Conservation (phyloP, 257 asterid species). For the Solanum stenotomum region DNA sequence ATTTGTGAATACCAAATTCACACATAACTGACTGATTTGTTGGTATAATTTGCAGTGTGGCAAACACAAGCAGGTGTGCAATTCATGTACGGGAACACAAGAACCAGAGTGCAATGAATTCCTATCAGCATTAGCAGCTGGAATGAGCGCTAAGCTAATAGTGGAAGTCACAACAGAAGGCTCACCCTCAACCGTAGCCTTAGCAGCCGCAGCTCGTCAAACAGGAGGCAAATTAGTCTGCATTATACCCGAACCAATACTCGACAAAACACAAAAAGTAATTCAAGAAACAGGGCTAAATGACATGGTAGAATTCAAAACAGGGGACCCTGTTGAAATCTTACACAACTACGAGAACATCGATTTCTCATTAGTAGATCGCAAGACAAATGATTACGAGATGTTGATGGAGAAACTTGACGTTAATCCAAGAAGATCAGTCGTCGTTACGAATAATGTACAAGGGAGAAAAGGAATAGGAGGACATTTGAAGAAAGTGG, state of each 20-base stretch:
- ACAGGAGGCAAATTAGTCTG: neutral
- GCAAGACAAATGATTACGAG: conserved; percentile 26
- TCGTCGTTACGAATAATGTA: conserved; percentile 53
- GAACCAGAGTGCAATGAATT: neutral
- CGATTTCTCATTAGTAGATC: conserved; percentile 53
- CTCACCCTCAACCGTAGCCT: neutral
- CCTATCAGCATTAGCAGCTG: neutral
- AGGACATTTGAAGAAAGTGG: conserved; percentile 38
- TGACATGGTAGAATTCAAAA: conserved; percentile 44
- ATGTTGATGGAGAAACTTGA: conserved; percentile 29
- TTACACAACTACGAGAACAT: conserved; percentile 34
- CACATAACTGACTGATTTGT: neutral
- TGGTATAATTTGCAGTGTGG: conserved; percentile 15
- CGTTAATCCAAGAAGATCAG: conserved; percentile 42
- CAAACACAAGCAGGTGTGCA: conserved; percentile 28
- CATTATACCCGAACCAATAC: conserved; percentile 36
- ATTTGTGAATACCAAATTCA: no score
- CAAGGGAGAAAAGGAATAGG: conserved; percentile 37
- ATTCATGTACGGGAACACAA: neutral
- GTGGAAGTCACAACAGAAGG: neutral
- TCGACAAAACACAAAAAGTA: conserved; percentile 26
- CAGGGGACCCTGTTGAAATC: conserved; percentile 49
- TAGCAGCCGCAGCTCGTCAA: conserved; percentile 1
- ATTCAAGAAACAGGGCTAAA: conserved; percentile 47
- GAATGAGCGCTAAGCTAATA: neutral